These are phyloP conservation scores for Ulmus americana DNA, from an alignment of 331 rosid genomes.

Conservation along the genomic window DNA sequence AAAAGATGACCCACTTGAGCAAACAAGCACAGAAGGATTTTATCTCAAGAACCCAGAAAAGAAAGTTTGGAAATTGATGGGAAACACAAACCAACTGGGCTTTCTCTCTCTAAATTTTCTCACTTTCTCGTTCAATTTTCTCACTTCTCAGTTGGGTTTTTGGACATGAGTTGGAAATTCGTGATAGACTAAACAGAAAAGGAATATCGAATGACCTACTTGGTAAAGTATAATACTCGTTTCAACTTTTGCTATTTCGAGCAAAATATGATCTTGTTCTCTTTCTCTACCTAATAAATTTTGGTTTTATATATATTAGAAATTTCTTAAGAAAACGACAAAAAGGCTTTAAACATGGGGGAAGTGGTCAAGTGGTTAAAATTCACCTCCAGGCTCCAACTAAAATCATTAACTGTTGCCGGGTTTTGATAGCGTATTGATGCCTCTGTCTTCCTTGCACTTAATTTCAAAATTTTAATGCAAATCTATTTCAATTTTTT, in stretches of 20 bases:
- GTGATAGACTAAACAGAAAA: slow-evolving; percentile 20
- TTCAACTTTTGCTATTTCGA: slow-evolving; percentile 24
- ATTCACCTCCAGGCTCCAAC: not conserved
- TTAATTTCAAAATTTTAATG: too few species aligned
- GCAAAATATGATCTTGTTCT: slow-evolving; percentile 41
- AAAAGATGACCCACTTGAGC: slow-evolving; percentile 67
- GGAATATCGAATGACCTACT: slow-evolving; percentile 41
- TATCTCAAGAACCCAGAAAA: slow-evolving; percentile 43
- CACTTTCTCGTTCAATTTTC: not conserved
- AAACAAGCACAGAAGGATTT: slow-evolving; percentile 38
- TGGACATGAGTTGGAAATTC: slow-evolving; percentile 28
- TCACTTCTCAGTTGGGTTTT: not conserved
- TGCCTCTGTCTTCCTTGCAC: too few species aligned
- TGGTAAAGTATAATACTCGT: slow-evolving; percentile 30
- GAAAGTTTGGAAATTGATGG: slow-evolving; percentile 50
- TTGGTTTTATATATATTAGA: slow-evolving; percentile 4
- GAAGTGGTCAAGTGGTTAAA: slow-evolving; percentile 10
- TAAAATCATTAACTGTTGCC: slow-evolving; percentile 6
- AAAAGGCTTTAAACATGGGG: slow-evolving; percentile 13
- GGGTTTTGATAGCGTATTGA: not conserved
- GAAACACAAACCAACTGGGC: slow-evolving; percentile 47
- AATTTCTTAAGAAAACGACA: slow-evolving; percentile 36
- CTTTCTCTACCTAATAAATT: not conserved
- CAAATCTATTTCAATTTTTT: too few species aligned
- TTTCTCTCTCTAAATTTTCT: not conserved